phyloP scores from a whole-genome alignment of 2,329 filamentous ascomycete genomes.

The Cladosporium colombiae region DNA sequence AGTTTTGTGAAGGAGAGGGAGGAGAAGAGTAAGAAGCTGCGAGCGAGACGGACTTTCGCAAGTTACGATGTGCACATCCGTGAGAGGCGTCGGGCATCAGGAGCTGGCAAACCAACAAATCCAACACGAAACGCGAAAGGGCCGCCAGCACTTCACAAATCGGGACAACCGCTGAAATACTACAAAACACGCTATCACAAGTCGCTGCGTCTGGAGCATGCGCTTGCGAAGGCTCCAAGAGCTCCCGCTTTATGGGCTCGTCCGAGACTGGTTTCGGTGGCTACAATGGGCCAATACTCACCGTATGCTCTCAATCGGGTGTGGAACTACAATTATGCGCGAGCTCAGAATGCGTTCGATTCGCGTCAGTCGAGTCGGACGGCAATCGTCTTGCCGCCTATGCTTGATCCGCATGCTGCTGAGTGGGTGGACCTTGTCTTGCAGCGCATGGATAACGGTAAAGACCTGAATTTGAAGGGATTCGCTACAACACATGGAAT shows the following conservation, averaged over 20 bases:
- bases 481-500: neutral
- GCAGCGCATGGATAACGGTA: conserved; percentile 5
- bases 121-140: neutral
- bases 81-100: neutral
- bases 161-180: neutral
- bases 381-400: neutral
- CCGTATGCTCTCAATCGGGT: conserved; percentile 7
- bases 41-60: neutral
- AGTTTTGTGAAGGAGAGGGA: too few species aligned
- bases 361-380: neutral
- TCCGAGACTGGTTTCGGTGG: conserved; percentile 3
- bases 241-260: neutral
- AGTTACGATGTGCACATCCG: conserved; percentile 5
- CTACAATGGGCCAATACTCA: conserved; percentile 3
- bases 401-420: conserved; percentile 22
- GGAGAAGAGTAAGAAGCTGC: neutral
- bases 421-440: conserved; percentile 25
- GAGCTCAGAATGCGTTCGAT: conserved; percentile 22
- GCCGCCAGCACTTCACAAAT: neutral
- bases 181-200: neutral
- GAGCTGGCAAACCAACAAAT: neutral
- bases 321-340: conserved; percentile 25
- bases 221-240: conserved; percentile 1
- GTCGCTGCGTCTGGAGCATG: neutral
- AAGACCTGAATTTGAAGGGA: conserved; percentile 14